Conservation (phyloP, 1,139 yeast species). For the Candida sp. region DNA sequence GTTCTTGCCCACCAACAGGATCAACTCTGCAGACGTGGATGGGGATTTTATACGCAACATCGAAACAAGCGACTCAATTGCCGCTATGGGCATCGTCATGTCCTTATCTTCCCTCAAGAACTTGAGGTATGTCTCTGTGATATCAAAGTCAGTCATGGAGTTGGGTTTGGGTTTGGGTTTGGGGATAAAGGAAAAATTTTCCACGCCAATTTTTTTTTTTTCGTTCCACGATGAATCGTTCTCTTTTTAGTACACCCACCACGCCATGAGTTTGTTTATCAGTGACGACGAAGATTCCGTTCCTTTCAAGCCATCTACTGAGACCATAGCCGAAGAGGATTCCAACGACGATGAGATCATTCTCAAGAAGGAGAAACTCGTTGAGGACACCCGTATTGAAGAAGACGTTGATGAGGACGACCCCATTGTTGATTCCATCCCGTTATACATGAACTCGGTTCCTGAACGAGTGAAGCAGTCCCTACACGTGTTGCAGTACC, state of each 20-base stretch:
- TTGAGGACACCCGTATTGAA: constrained; percentile 6
- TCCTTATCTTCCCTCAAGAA: constrained; percentile 88
- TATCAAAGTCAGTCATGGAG: constrained; percentile 55
- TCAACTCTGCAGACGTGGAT: constrained; percentile 91
- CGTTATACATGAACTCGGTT: constrained; percentile 49
- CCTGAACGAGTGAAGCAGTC: constrained; percentile 23
- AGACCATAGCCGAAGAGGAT: constrained; percentile 13
- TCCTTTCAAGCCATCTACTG: constrained; percentile 11
- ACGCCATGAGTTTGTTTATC: constrained; percentile 14
- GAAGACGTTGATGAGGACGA: constrained; percentile 54
- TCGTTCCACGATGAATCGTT: background rate
- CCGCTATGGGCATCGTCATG: constrained; percentile 99
- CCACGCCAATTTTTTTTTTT: background rate
- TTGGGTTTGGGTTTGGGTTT: no score
- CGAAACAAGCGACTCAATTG: constrained; percentile 92
- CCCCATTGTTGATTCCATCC: constrained; percentile 79
- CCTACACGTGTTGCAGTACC: constrained; percentile 63
- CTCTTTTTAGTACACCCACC: background rate
- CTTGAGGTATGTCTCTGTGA: constrained; percentile 76
- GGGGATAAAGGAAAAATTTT: no score
- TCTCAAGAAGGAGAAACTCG: constrained; percentile 8
- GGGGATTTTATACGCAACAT: constrained; percentile 84
- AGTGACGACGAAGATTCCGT: constrained; percentile 11
- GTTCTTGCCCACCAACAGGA: constrained; percentile 78
- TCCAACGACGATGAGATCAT: constrained; percentile 4